Evolutionary conservation across 148 eudicot genomes (phyloP).

Genomic region (Vaccinium vitisidaea): DNA sequence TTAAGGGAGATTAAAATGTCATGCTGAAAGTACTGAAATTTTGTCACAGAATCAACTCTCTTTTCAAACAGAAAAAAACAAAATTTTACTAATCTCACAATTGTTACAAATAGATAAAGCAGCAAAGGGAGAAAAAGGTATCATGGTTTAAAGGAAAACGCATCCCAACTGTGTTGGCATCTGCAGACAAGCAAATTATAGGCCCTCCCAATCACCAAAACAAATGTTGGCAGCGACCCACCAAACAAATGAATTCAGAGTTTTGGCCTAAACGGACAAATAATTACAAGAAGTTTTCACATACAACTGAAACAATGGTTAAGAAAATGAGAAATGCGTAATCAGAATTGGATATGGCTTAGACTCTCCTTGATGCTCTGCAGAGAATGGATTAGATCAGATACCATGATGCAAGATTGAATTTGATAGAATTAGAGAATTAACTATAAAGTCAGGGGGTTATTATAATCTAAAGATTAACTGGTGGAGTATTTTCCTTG

Average conservation of each 20-base stretch:
- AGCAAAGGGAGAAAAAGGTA: not conserved
- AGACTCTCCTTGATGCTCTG: not conserved
- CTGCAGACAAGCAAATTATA: not conserved
- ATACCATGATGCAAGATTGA: not conserved
- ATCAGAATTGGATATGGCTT: not conserved
- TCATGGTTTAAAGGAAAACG: not conserved
- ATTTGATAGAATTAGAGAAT: not conserved
- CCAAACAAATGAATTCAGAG: not conserved
- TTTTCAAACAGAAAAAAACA: not conserved
- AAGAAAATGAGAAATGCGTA: not conserved
- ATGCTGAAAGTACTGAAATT: not conserved
- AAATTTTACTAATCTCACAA: not conserved
- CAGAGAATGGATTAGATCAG: not conserved
- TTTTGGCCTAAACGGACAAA: not conserved
- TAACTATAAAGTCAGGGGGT: too few species aligned
- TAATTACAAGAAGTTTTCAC: not conserved
- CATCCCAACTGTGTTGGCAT: not conserved
- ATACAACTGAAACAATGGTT: not conserved
- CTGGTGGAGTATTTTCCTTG: too few species aligned
- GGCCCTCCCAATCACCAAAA: not conserved
- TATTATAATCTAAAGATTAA: too few species aligned
- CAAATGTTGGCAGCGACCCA: not conserved
- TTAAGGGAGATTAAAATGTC: not conserved
- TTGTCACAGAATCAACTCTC: not conserved
- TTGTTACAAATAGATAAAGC: not conserved